Conservation (phyloP, 1,284 basidiomycete genomes). For the Neonothopanus nambi region DNA sequence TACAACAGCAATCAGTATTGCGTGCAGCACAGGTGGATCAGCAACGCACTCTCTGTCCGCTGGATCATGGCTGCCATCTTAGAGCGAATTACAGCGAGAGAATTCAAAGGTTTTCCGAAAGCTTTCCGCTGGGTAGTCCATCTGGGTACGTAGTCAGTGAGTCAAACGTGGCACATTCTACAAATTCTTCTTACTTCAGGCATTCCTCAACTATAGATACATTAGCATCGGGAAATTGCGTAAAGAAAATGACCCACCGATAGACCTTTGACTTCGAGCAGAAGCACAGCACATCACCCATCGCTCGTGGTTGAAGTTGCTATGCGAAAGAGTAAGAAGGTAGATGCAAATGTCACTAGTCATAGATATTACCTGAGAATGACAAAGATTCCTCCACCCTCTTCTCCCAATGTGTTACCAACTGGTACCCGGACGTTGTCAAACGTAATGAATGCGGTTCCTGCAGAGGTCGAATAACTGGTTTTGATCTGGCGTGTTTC, state of each 20-base stretch:
- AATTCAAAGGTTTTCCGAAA: slow-evolving; percentile 84
- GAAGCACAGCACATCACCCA: slow-evolving; percentile 74
- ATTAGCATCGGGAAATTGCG: slow-evolving; percentile 27
- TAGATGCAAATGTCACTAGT: background rate
- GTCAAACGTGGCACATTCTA: background rate
- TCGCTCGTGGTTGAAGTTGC: slow-evolving; percentile 77
- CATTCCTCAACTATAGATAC: slow-evolving; percentile 61
- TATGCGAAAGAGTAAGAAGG: slow-evolving; percentile 15
- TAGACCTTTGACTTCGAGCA: slow-evolving; percentile 49
- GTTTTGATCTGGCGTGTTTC: slow-evolving; percentile 88
- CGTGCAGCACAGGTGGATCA: background rate
- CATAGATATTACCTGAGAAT: slow-evolving; percentile 53
- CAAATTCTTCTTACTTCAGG: slow-evolving; percentile 49
- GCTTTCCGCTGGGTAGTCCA: slow-evolving; percentile 81
- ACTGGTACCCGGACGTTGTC: slow-evolving; percentile 86
- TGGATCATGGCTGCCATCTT: slow-evolving; percentile 88
- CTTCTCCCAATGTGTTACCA: slow-evolving; percentile 85
- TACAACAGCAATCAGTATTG: background rate
- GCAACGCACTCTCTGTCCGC: slow-evolving; percentile 59
- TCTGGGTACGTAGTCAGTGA: slow-evolving; percentile 30
- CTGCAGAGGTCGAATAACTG: slow-evolving; percentile 74
- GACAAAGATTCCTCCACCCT: slow-evolving; percentile 81
- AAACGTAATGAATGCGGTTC: slow-evolving; percentile 86
- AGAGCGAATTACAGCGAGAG: slow-evolving; percentile 81
- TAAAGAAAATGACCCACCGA: slow-evolving; percentile 25